Evolutionary conservation across 1,284 basidiomycete genomes (phyloP), one percentile per base, ranked within the genome.

Genomic region (Hemileia vastatrix): DNA sequence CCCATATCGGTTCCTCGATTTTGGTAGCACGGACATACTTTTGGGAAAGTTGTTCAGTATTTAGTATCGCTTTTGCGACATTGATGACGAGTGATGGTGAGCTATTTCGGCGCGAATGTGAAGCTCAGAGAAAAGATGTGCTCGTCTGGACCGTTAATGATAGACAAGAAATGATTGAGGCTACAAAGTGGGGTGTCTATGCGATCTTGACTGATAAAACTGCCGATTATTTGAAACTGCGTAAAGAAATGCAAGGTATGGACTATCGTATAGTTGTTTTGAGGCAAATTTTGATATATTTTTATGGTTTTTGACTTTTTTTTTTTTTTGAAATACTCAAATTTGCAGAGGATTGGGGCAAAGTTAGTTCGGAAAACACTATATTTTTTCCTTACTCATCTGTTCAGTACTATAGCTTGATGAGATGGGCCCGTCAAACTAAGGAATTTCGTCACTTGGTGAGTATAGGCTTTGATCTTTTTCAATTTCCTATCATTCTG

Each of bases 101-200:
- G 68, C 83, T 82, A 67, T 97, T 97, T 77, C 80, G 86, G 58
- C 77, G 80, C 52, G 87, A 93, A 66, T 92, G 89, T 76, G 84
- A 84, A 73, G 78, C 74, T 15, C 85, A 83, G 0, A 87, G 87
- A 21, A 99, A 99, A 82, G 83, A 83, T 70, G 71, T 96, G 51
- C 86, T 92, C 83, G 90, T 93, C 9, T 98, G 95, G 95, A 98
- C 94, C 0, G 93, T 97, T 31, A 98, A 97, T 75, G 82, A 86
- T 52, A 83, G 85, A 8, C 83, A 84, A 64, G 86, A 94, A 75
- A 96, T 98, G 93, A 87, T 94, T 79, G 89, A 96, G 82, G 90
- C 90, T 65, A 86, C 87, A 18, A 81, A 90, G 67, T 96, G 92
- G 94, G 88, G 84, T 65, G 87, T 90, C 19, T 83, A 87, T 71